Base-by-base conservation (phyloP, 2,329 filamentous ascomycete genomes). In the Claviceps sorghi region DNA sequence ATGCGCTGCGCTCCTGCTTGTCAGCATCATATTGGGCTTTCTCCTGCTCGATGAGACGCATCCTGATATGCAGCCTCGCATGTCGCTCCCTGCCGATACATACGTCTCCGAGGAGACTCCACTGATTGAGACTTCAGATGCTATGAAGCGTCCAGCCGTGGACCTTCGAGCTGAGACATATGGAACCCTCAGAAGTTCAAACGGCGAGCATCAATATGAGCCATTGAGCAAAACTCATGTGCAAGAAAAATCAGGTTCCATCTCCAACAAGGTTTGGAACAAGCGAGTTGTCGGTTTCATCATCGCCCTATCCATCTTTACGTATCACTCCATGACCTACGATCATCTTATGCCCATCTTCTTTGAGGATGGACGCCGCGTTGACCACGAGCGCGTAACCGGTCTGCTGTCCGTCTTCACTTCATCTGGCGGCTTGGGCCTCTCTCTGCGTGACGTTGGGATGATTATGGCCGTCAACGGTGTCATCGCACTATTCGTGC, bases 291-390 rank as follows among this genome's bases (percentile, higher is more conserved):
- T 86, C 58, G 82, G 86, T 66, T 78, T 95, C 51, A 81, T 93
- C 41, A 62, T 88, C n/a, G 84, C 90, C 1, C 71, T 96, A 48
- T 87, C 85, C 45, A 87, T 96, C 57, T 95, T 95, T 70, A 93
- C 88, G 4, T 95, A 95, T 65, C 90, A 96, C 68, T 88, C 85
- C 40, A 96, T 96, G 89, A 89, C 86, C 0, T 96, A 88, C 67
- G 91, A 96, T 62, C 87, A 95, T 64, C 77, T 96, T 1, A 75
- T 95, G 51, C 90, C 90, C 8, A 95, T 96, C 54, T 96, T 95
- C 69, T 80, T 95, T 50, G 89, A 96, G 65, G 89, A 95, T 60
- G 76, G 82, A 42, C 77, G 78, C 32, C 70, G 68, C 56, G 63
- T 71, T 46, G 66, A 70, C 43, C 64, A 70, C 6, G 57, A 68